Evolutionary conservation across 805 yeast species (phyloP), one percentile per base, ranked within the genome.

Genomic region (Cyberlindnera galapagoensis): DNA sequence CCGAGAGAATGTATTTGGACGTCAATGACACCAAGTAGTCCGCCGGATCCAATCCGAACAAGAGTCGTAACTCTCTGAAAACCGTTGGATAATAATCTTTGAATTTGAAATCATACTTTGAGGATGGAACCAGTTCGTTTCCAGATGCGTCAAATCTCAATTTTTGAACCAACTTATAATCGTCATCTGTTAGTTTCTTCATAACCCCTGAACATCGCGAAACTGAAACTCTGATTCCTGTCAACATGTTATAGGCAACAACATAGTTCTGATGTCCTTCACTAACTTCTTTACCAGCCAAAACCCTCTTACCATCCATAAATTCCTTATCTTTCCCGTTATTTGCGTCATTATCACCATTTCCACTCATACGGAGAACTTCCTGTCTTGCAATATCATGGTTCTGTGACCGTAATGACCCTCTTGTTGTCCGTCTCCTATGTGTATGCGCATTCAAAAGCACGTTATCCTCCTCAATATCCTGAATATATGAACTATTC

Each of bases 81-180:
- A 92, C 97, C 56, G 80, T 85, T 0, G 99, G 99, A 14, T 87
- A 72, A 59, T 92, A 92, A 56, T 92, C 99, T 60, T 92, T 92
- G 59, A 92, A 92, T 57, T 90, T 90, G 67, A 92, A 92, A 45
- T 88, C 96, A 59, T 88, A 88, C 55, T 83, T 86, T 0, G 97
- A 82, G 0, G 95, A 85, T 1, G 97, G 97, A 1, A 95, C 86
- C 44, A 80, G 62, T 50, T 86, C 94, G 47, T 81, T 84, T 3
- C 97, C 97, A 41, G 74, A 78, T 51, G 80, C 69, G 50, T 84
- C 94, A 57, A 92, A 94, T 12, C 92, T 81, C 34, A 90, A 64
- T 56, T 92, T 90, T 45, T 85, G 81, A 16, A 76, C 75, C 9
- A 73, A 62, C 21, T 59, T 63, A 54, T 88, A 92, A 54, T 90